Evolutionary conservation across 163 green algal species (phyloP), one percentile per base, ranked within the genome.

Genomic region (Scenedesmus sp.): DNA sequence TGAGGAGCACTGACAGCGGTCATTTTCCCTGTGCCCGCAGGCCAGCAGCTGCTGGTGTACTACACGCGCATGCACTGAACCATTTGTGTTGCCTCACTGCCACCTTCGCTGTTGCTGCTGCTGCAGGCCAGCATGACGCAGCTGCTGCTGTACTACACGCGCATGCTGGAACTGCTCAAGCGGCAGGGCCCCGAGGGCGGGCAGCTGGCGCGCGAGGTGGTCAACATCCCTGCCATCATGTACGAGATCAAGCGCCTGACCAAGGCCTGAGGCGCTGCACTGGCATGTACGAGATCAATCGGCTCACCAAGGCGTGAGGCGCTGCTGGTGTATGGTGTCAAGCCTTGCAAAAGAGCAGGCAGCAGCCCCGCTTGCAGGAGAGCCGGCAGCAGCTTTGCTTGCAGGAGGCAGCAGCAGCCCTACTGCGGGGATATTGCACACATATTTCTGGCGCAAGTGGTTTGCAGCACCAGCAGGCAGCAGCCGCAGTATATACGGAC

Each of bases 61-160:
- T 8, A 82, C 73, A 12, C 62, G 10, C 10, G 10, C 62, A 20
- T 70, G 13, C 13, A 70, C 62, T 46, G 34, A 46, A 46, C 34
- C n/a, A 46, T 46, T 46, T 46, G 34, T 46, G 34, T 46, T 46
- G 34, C 34, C 0, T 46, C 34, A 46, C 34, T 46, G 64, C 46
- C 79, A 23, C 56, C n/a, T 26, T 4, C 46, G 34, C 77, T 23
- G 26, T 26, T 10, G 77, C n/a, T 55, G 52, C 82, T 2, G 0
- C 12, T 94, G 87, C 95, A 99, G 94, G 96, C 97, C 0, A 96
- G 96, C 46, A 97, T 99, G 95, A 99, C 97, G 15, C 95, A 98
- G 89, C 94, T 99, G 83, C 95, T 99, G 89, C 95, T 99, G 84
- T 98, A 98, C 93, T 99, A 99, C 94, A 99, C 97, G 3, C 95